Evolutionary conservation across 2,329 filamentous ascomycete species (phyloP).

Genomic region (Colletotrichum musae): DNA sequence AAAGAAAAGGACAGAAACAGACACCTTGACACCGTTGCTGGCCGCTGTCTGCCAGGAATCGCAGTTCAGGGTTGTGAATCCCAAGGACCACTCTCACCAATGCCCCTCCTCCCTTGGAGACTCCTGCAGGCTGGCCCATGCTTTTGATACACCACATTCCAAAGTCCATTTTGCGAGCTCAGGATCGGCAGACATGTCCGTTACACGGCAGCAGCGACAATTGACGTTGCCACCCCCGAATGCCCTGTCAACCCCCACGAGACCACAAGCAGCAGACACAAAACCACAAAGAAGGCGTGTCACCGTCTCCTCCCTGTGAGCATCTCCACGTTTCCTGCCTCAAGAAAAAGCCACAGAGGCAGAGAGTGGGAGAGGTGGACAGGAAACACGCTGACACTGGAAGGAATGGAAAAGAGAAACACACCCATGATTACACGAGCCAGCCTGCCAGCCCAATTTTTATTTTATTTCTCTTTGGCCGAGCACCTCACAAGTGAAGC

Average conservation of each 20-base stretch:
- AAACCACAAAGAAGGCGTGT: neutral
- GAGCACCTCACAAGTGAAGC: neutral
- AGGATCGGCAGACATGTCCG: neutral
- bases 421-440: neutral
- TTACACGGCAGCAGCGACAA: slow-evolving; percentile 19
- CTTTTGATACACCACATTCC: neutral
- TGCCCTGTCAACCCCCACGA: slow-evolving; percentile 2
- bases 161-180: neutral
- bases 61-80: slow-evolving; percentile 16
- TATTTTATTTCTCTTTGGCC: neutral
- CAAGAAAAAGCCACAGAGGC: neutral
- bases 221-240: slow-evolving; percentile 10
- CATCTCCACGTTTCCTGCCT: neutral
- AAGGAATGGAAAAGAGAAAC: slow-evolving; percentile 17
- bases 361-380: neutral
- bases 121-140: slow-evolving; percentile 2
- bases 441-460: neutral
- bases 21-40: neutral
- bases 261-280: neutral
- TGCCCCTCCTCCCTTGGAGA: slow-evolving; percentile 17
- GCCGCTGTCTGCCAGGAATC: slow-evolving; percentile 10
- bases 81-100: neutral
- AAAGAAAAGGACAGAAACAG: neutral
- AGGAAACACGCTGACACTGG: slow-evolving; percentile 2
- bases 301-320: neutral